A percentile compares a stretch with the other conserved stretches of the same genome.
Conservation (phyloP, 352 stramenopile species). For the Blastocystis sp. region DNA sequence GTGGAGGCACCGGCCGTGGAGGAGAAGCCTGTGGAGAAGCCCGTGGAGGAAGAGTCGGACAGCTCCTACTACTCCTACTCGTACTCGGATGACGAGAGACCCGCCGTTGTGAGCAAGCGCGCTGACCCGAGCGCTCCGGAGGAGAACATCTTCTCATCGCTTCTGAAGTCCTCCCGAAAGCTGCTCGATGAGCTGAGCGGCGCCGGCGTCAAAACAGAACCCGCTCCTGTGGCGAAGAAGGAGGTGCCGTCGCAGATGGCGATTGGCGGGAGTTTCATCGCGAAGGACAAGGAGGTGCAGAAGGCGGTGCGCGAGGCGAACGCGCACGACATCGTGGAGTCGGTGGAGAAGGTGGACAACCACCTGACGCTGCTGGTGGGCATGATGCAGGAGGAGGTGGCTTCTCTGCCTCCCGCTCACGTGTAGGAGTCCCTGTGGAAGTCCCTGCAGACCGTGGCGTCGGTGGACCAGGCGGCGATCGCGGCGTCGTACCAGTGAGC, state of each 20-base stretch:
- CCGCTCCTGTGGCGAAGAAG: background rate
- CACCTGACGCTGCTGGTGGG: background rate
- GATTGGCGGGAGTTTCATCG: conserved; percentile 4
- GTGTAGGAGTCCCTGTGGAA: conserved; percentile 9
- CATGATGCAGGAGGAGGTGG: conserved; percentile 9
- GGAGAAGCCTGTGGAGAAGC: background rate
- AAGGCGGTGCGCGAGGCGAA: background rate
- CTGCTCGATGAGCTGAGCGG: conserved; percentile 23
- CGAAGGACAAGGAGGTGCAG: background rate
- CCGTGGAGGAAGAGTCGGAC: background rate
- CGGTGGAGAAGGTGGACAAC: conserved; percentile 27
- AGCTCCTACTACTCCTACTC: conserved; percentile 2
- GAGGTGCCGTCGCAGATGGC: background rate
- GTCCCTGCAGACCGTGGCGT: background rate
- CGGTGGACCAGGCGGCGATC: background rate
- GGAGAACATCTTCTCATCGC: conserved; percentile 11
- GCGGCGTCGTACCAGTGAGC: background rate
- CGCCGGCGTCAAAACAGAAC: conserved; percentile 1
- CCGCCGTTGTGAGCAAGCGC: background rate
- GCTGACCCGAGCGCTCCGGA: background rate
- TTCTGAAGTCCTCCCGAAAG: conserved; percentile 31
- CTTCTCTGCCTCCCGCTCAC: background rate
- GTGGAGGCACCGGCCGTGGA: background rate
- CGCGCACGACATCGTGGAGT: background rate
- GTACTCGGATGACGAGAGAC: conserved; percentile 9